These are phyloP conservation scores for Amylocarpus encephaloides DNA, from an alignment of 2,329 filamentous ascomycete species.

Conservation along the genomic window DNA sequence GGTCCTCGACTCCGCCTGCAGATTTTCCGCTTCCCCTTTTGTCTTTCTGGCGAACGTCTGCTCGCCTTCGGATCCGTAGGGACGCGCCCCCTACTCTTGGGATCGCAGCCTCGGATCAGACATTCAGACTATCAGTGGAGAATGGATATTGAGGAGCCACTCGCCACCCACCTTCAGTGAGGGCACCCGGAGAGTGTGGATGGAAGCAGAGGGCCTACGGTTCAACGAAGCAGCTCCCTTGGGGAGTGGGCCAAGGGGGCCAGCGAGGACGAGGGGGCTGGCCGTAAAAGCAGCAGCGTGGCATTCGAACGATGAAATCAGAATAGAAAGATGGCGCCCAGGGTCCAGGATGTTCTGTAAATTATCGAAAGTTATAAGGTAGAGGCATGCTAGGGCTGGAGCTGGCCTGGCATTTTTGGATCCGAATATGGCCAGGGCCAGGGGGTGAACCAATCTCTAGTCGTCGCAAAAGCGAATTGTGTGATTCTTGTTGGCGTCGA, in stretches of 20 bases:
- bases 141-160: too few species aligned
- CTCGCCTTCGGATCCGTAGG: too few species aligned
- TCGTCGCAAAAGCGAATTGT: constrained; percentile 26
- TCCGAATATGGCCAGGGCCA: constrained; percentile 24
- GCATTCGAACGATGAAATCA: constrained; percentile 21
- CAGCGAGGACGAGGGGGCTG: not conserved
- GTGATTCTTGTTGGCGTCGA: constrained; percentile 20
- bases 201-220: too few species aligned
- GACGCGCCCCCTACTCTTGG: too few species aligned
- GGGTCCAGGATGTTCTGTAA: constrained; percentile 19
- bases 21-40: not conserved
- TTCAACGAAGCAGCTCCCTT: too few species aligned
- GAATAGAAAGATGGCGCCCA: constrained; percentile 26
- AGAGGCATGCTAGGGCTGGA: constrained; percentile 22
- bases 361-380: constrained; percentile 17
- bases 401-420: constrained; percentile 25
- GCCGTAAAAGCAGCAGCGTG: constrained; percentile 11
- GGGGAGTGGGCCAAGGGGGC: not conserved
- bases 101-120: too few species aligned
- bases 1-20: too few species aligned
- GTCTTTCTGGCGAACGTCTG: not conserved
- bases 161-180: too few species aligned
- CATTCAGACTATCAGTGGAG: too few species aligned
- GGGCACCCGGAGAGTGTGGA: too few species aligned
- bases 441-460: constrained; percentile 24